Conservation (phyloP, 2,329 filamentous ascomycete species). For the Colletotrichum simmondsii region DNA sequence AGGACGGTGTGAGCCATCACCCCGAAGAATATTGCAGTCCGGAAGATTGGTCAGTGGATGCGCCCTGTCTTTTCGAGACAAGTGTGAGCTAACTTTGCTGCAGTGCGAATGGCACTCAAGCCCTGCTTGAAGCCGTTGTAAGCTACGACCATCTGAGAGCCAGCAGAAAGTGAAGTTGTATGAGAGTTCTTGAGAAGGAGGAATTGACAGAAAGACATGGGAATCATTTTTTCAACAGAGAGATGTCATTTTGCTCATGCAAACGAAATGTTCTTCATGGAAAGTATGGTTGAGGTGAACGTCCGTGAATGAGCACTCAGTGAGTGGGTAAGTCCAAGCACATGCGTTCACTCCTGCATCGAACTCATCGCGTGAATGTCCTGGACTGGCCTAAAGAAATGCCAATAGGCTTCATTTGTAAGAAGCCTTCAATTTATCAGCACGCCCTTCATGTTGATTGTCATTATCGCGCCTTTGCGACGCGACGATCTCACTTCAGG, state of each 20-base stretch:
- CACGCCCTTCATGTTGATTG: neutral
- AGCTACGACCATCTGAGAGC: constrained; percentile 33
- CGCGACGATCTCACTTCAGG: neutral
- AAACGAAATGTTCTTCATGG: neutral
- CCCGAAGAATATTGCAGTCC: constrained; percentile 70
- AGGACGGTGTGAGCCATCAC: constrained; percentile 72
- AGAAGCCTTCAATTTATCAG: neutral
- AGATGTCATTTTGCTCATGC: neutral
- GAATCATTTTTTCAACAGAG: neutral
- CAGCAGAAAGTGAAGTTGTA: neutral
- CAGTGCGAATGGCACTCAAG: constrained; percentile 36
- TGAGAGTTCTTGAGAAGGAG: neutral
- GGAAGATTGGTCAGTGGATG: constrained; percentile 59
- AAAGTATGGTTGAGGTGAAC: neutral
- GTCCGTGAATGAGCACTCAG: neutral
- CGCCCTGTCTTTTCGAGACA: neutral
- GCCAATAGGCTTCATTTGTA: neutral
- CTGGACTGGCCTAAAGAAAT: neutral
- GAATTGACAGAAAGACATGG: neutral
- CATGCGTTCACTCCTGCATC: neutral
- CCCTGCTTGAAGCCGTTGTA: constrained; percentile 37
- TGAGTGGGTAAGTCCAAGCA: neutral
- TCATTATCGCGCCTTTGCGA: neutral
- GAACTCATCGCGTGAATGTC: too few species aligned
- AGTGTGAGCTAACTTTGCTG: neutral